Base-by-base conservation (phyloP, 805 yeast species). In the Candida alai region DNA sequence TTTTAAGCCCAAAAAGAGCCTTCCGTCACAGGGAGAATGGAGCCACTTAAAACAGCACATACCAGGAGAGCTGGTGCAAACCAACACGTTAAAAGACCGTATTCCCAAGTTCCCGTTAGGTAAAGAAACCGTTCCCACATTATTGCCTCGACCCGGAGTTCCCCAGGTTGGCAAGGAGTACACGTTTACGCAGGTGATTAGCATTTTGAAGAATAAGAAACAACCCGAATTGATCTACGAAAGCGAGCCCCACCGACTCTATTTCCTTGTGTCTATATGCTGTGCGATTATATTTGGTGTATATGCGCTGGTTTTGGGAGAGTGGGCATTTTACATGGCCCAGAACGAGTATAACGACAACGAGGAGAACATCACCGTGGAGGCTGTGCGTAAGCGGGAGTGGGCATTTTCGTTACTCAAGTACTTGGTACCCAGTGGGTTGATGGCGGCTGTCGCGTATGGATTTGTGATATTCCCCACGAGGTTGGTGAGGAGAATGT, bases 211-310 rank as follows among this genome's bases (percentile, higher is more conserved):
- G 39, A 60, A 62, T 24, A 75, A 79, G 45, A 60, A 58, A 9
- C 69, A 72, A 30, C 90, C 90, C 1, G 94, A 84, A 49, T 62
- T 85, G 35, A 69, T 85, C 28, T 86, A 85, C 57, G 90, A 84
- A 63, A 77, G 88, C 17, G 95, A 86, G 57, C 84, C 93, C 0
- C 95, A 86, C 52, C 65, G 83, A 37, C 64, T 84, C 20, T 86
- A 84, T 55, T 85, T 84, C 54, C 61, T 84, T 8, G 72, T 77
- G 14, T 74, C 84, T 51, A 76, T 79, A 41, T 76, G 84, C 28
- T 68, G 81, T 49, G 85, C 88, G 0, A 60, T 84, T 24, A 77
- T 80, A 8, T 75, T 82, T 46, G 65, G 82, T 2, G 67, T 81
- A n/a, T 85, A 85, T 53, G 84, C 83, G 5, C 54, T 81, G 30